phyloP scores from a whole-genome alignment of 2,329 filamentous ascomycete species.

The Tolypocladium paradoxum region DNA sequence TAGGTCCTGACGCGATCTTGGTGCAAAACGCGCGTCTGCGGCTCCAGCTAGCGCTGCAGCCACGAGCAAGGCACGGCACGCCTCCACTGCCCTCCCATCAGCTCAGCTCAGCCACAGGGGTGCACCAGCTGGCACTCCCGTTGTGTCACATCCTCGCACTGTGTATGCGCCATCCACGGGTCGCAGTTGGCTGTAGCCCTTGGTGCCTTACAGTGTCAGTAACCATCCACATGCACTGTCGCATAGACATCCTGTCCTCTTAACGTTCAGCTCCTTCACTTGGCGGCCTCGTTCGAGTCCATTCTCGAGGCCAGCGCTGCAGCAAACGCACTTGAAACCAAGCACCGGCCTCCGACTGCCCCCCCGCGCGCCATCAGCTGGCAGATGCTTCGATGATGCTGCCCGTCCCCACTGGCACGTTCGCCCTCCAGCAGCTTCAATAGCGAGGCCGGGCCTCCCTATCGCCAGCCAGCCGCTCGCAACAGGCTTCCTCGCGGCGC shows the following conservation, averaged over 20 bases:
- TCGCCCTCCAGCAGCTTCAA: background rate
- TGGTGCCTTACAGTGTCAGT: background rate
- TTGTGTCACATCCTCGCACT: background rate
- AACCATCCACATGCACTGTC: background rate
- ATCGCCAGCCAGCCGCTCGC: background rate
- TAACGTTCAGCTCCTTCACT: background rate
- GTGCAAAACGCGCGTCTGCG: background rate
- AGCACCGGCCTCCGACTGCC: background rate
- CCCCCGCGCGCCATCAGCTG: background rate
- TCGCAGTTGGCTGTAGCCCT: too few species aligned
- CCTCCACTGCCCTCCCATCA: too few species aligned
- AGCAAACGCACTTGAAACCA: constrained; percentile 1
- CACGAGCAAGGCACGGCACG: too few species aligned
- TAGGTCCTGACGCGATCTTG: background rate
- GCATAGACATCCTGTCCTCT: background rate
- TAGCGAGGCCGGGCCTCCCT: constrained; percentile 1
- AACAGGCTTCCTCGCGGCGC: background rate
- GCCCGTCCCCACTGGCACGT: background rate
- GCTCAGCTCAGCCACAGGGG: background rate
- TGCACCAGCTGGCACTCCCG: background rate
- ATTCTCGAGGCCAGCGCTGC: background rate
- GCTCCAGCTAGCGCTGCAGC: background rate
- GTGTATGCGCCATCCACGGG: background rate
- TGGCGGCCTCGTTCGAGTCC: background rate
- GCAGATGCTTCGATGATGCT: background rate